Evolutionary conservation across 1,284 basidiomycete species (phyloP).

Genomic region (Sutorius eximius): DNA sequence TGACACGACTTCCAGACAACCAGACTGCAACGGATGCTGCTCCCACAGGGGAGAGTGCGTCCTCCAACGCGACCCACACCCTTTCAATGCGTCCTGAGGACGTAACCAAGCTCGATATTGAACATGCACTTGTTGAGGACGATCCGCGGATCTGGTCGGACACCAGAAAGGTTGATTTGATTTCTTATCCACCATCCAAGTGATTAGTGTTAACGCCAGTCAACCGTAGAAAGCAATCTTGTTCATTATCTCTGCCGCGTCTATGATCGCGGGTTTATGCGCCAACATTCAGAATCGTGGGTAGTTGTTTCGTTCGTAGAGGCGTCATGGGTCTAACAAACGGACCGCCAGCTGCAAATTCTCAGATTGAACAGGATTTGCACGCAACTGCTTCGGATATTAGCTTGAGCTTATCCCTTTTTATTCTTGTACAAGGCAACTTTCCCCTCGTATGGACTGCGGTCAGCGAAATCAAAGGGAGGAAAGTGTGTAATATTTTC

Average conservation of each 20-base stretch:
- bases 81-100: background rate
- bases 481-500: constrained; percentile 51
- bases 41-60: background rate
- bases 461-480: constrained; percentile 76
- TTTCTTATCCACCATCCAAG: background rate
- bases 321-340: constrained; percentile 9
- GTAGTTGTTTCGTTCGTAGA: constrained; percentile 21
- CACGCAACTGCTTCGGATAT: constrained; percentile 69
- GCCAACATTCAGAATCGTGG: constrained; percentile 70
- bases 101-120: constrained; percentile 48
- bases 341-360: constrained; percentile 54
- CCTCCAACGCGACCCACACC: background rate
- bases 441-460: constrained; percentile 71
- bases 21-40: background rate
- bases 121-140: constrained; percentile 66
- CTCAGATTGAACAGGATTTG: constrained; percentile 66
- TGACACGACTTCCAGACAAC: constrained; percentile 9
- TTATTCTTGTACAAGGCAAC: constrained; percentile 73
- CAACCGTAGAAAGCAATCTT: constrained; percentile 50
- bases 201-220: background rate
- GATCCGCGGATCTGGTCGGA: constrained; percentile 78
- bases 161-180: constrained; percentile 57
- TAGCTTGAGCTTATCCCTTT: constrained; percentile 73
- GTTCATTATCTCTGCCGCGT: constrained; percentile 57
- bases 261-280: constrained; percentile 71